Evolutionary conservation across 2,329 filamentous ascomycete genomes (phyloP).

Genomic region (Oidium heveae): DNA sequence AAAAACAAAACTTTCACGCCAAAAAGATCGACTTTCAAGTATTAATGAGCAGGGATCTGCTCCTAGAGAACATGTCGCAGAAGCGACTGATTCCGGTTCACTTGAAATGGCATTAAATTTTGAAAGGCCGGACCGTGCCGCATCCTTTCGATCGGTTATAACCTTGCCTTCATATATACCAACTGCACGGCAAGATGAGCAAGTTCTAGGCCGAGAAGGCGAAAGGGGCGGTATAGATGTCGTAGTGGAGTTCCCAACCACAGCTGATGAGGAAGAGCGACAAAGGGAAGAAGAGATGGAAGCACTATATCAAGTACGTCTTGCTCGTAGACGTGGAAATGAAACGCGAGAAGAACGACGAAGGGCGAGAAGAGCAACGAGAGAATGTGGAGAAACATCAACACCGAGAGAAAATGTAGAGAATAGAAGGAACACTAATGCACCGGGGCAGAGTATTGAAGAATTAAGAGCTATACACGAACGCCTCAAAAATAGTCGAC

Average conservation of each 20-base stretch:
- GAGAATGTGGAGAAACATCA: slow-evolving; percentile 40
- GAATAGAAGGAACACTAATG: slow-evolving; percentile 18
- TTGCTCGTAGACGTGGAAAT: slow-evolving; percentile 48
- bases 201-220: slow-evolving; percentile 66
- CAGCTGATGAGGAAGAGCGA: slow-evolving; percentile 49
- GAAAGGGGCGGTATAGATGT: slow-evolving; percentile 80
- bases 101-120: slow-evolving; percentile 1
- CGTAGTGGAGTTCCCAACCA: slow-evolving; percentile 66
- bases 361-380: slow-evolving; percentile 42
- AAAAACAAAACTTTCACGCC: slow-evolving; percentile 18
- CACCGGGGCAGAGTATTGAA: slow-evolving; percentile 25
- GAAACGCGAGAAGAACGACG: slow-evolving; percentile 57
- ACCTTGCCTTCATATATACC: slow-evolving; percentile 69
- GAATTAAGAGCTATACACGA: slow-evolving; percentile 30
- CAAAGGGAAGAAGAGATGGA: slow-evolving; percentile 82
- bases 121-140: slow-evolving; percentile 44
- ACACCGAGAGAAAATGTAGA: slow-evolving; percentile 37
- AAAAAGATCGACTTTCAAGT: slow-evolving; percentile 7
- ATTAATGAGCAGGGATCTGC: slow-evolving; percentile 16
- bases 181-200: slow-evolving; percentile 48
- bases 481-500: slow-evolving; percentile 30
- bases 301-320: slow-evolving; percentile 65
- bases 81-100: slow-evolving; percentile 1
- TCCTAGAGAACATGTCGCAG: slow-evolving; percentile 3
- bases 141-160: slow-evolving; percentile 78